A percentile compares a stretch with the other conserved stretches of the same genome.
phyloP scores from a whole-genome alignment of 805 yeast genomes.

The Suhomyces faveliae region DNA sequence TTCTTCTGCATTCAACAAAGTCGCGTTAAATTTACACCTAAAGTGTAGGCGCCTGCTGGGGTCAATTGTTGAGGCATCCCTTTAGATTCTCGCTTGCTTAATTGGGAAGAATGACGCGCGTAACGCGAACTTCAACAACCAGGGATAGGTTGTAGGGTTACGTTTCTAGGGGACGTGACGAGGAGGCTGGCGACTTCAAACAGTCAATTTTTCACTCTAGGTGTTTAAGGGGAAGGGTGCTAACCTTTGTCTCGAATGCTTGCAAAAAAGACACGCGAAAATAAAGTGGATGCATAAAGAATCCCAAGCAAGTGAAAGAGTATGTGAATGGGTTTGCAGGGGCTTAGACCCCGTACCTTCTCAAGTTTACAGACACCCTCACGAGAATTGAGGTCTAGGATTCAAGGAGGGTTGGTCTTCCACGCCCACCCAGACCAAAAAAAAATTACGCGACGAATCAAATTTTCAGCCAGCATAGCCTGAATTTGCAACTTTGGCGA shows the following conservation, averaged over 20 bases:
- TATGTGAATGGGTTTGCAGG: background rate
- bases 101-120: slow-evolving; percentile 6
- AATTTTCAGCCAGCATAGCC: background rate
- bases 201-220: background rate
- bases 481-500: background rate
- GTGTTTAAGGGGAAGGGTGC: background rate
- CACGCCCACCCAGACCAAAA: background rate
- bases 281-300: background rate
- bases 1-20: background rate
- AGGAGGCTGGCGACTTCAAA: slow-evolving; percentile 1
- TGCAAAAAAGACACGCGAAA: background rate
- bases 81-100: slow-evolving; percentile 3
- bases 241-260: background rate
- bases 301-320: background rate
- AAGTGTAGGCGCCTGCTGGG: background rate
- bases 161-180: slow-evolving; percentile 4
- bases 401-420: background rate
- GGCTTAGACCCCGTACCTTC: background rate
- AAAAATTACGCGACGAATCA: background rate
- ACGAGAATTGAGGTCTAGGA: background rate
- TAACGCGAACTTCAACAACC: slow-evolving; percentile 1
- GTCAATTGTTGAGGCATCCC: slow-evolving; percentile 2
- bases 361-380: background rate
- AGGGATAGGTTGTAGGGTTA: slow-evolving; percentile 1
- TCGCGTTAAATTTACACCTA: background rate